Conservation (phyloP, 2,329 filamentous ascomycete species). For the Zasmidium citrigriseum region DNA sequence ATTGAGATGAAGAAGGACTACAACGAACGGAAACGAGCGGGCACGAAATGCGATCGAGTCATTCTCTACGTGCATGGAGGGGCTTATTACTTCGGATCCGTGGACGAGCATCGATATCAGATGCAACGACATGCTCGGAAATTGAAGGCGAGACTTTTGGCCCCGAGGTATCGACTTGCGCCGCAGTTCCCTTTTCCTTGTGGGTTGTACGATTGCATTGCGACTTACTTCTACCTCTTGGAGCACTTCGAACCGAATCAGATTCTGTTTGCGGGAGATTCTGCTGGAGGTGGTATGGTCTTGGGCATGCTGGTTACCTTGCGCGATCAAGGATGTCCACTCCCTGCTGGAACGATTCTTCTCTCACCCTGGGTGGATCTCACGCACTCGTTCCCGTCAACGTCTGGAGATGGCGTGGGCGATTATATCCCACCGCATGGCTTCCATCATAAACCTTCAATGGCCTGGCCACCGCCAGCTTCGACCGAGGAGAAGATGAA, state of each 20-base stretch:
- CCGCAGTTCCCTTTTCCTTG: conserved; percentile 97
- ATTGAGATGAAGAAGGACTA: conserved; percentile 91
- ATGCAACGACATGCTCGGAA: conserved; percentile 95
- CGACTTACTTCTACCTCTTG: conserved; percentile 82
- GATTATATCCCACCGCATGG: conserved; percentile 89
- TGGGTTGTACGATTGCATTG: conserved; percentile 84
- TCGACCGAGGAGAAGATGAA: conserved; percentile 60
- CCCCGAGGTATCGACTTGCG: conserved; percentile 79
- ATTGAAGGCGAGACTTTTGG: conserved; percentile 84
- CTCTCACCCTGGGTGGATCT: conserved; percentile 96
- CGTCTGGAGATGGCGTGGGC: conserved; percentile 68
- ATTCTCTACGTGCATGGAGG: conserved; percentile 96
- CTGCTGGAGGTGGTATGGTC: conserved; percentile 89
- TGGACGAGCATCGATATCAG: conserved; percentile 97
- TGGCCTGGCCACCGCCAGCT: conserved; percentile 90
- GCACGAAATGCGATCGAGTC: conserved; percentile 65
- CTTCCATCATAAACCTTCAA: conserved; percentile 86
- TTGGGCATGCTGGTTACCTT: conserved; percentile 75
- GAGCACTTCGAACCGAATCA: conserved; percentile 74
- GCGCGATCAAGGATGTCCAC: conserved; percentile 77
- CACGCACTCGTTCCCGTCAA: conserved; percentile 91
- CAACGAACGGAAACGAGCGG: conserved; percentile 63
- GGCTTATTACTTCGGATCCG: conserved; percentile 92
- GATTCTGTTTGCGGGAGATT: conserved; percentile 88
- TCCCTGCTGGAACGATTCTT: conserved; percentile 86